Evolutionary conservation across 2,329 filamentous ascomycete species (phyloP).

Genomic region (Paramyrothecium roridum): DNA sequence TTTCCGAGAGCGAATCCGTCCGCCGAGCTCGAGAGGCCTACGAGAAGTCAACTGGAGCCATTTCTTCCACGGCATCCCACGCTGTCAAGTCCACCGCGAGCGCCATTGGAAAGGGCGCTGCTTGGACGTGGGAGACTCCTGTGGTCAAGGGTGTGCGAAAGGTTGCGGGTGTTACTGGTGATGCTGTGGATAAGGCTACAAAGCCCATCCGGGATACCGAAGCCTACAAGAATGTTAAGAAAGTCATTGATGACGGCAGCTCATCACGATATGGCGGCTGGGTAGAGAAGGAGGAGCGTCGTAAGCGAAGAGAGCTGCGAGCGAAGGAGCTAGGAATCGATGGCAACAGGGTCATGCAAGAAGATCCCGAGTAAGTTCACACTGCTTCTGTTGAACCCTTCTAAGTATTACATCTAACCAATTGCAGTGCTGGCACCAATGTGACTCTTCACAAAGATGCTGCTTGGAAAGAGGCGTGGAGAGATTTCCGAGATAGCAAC

Average conservation of each 20-base stretch:
- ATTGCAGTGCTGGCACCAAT: constrained; percentile 80
- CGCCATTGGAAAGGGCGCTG: constrained; percentile 83
- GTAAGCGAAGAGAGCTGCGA: constrained; percentile 70
- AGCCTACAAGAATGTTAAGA: constrained; percentile 89
- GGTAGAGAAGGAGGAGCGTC: constrained; percentile 93
- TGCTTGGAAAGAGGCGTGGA: constrained; percentile 98
- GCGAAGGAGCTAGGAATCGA: constrained; percentile 57
- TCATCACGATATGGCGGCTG: constrained; percentile 95
- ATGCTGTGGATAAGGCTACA: constrained; percentile 90
- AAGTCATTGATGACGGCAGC: constrained; percentile 95
- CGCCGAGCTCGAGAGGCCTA: constrained; percentile 84
- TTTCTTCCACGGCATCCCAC: constrained; percentile 72
- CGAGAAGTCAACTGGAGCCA: constrained; percentile 78
- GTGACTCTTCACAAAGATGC: constrained; percentile 95
- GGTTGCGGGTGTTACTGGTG: constrained; percentile 80
- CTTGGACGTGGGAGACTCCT: constrained; percentile 95
- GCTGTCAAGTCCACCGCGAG: constrained; percentile 83
- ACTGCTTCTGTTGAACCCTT: background rate
- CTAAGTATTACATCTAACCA: constrained; percentile 20
- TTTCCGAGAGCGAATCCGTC: constrained; percentile 89
- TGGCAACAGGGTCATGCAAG: constrained; percentile 61
- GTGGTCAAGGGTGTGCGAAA: constrained; percentile 89
- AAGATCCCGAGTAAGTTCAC: constrained; percentile 78
- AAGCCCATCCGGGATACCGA: constrained; percentile 92
- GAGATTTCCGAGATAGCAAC: constrained; percentile 87